Evolutionary conservation across 306 rosid genomes (phyloP), one percentile per base, ranked within the genome.

Genomic region (Lathyrus oleraceus): DNA sequence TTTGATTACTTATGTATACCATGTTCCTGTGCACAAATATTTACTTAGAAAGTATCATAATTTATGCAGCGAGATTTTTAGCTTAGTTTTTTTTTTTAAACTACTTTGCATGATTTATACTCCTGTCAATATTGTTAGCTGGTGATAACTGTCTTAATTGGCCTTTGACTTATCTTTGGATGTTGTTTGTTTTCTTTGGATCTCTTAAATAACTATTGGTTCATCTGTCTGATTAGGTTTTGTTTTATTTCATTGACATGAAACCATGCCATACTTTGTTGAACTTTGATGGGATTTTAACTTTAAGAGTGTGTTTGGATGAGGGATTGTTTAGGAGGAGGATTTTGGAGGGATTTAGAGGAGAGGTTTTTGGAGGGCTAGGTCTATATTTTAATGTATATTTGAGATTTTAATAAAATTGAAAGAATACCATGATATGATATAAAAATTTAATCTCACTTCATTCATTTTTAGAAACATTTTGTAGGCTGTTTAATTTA

Each of bases 251-350:
- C 17, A 10, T 16, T 30, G 17, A 6, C 40, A 1, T 63, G 53
- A 38, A 65, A 45, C 62, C 65, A 15, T 65, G 45, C 68, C 11
- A 21, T 42, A 56, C 38, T 38, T 69, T 72, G 52, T 78, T 74
- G 65, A 12, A 19, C 7, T 19, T 5, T 44, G 21, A 2, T 23
- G 47, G 58, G 40, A 42, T 12, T 15, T 27, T 7, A 57, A 57
- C 63, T 57, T 54, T 8, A 35, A 25, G 28, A 25, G 28, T 25
- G 28, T 25, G 28, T 25, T 35, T 35, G 10, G 10, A 35, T 35
- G 8, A 35, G 39, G 39, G 10, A 7, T 35, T 35, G 10, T 35
- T 32, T 35, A 35, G 39, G 10, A 35, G 9, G 39, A 35, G 39
- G 39, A 35, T 35, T 35, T 35, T 32, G 38, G 38, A 32, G 38